Percentiles rank a stretch among this genome's conserved stretches.
Evolutionary conservation across 2,329 filamentous ascomycete genomes (phyloP).

Genomic region (Alternaria gaisen): DNA sequence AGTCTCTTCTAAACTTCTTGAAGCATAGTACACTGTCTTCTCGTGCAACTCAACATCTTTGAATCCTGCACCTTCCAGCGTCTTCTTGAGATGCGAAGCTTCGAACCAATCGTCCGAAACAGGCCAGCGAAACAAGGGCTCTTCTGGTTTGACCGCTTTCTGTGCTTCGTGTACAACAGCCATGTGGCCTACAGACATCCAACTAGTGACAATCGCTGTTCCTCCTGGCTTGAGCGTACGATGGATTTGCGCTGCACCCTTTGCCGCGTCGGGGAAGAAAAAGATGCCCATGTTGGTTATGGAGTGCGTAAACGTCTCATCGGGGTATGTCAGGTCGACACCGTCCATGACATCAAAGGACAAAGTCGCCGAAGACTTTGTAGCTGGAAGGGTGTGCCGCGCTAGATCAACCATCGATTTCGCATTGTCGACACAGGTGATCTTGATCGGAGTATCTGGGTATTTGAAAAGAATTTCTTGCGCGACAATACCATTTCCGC

Average conservation of each 20-base stretch:
- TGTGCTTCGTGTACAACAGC: slow-evolving; percentile 16
- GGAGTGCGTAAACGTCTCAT: slow-evolving; percentile 47
- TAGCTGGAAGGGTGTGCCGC: slow-evolving; percentile 1
- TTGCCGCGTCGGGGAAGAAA: slow-evolving; percentile 42
- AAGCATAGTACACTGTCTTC: slow-evolving; percentile 16
- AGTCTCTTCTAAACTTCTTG: slow-evolving; percentile 10
- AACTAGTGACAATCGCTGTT: slow-evolving; percentile 41
- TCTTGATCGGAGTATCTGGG: slow-evolving; percentile 4
- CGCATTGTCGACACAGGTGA: slow-evolving; percentile 20
- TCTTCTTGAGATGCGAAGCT: slow-evolving; percentile 11
- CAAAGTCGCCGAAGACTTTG: not conserved
- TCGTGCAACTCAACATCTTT: slow-evolving; percentile 12
- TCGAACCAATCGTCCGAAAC: slow-evolving; percentile 23
- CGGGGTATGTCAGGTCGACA: slow-evolving; percentile 28
- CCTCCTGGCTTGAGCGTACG: slow-evolving; percentile 51
- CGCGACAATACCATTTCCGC: slow-evolving; percentile 34
- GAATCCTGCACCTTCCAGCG: slow-evolving; percentile 17
- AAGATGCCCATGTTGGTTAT: slow-evolving; percentile 53
- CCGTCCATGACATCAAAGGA: slow-evolving; percentile 11
- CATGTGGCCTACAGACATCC: slow-evolving; percentile 21
- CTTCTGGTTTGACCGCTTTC: slow-evolving; percentile 8
- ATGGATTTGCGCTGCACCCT: slow-evolving; percentile 39
- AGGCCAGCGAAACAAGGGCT: slow-evolving; percentile 19
- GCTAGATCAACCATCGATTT: slow-evolving; percentile 21
- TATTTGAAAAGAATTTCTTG: slow-evolving; percentile 23